Percentiles rank a stretch among this genome's conserved stretches.
Conservation (phyloP, 1,284 basidiomycete genomes). For the Trichosporon sp. region DNA sequence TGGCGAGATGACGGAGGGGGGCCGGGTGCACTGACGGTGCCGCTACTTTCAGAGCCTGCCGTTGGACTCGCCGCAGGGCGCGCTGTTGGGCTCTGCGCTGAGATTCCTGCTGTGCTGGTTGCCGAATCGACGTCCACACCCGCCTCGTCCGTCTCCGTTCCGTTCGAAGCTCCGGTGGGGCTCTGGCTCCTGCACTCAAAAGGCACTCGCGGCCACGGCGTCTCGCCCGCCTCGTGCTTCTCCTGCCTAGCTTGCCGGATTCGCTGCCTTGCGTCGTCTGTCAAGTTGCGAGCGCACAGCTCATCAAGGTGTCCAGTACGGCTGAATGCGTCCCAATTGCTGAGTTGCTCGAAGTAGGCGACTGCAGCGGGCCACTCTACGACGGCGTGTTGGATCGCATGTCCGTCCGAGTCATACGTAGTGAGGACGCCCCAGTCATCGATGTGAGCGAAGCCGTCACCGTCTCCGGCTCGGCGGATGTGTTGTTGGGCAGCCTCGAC, state of each 20-base stretch:
- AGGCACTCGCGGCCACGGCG: neutral
- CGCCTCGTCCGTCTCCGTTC: neutral
- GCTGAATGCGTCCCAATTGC: neutral
- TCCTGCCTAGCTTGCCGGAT: neutral
- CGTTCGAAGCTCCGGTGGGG: neutral
- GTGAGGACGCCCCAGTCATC: conserved; percentile 1
- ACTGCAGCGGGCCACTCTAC: neutral
- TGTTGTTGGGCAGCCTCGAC: neutral
- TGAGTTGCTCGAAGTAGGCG: neutral
- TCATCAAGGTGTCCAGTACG: neutral
- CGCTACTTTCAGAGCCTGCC: neutral
- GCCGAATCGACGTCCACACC: too few relatives aligned
- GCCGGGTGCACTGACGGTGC: too few relatives aligned
- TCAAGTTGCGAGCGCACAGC: neutral
- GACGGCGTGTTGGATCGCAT: neutral
- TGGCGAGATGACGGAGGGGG: neutral
- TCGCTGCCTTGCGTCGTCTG: neutral
- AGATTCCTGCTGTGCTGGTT: neutral
- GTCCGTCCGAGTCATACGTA: neutral
- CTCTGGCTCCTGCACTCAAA: neutral
- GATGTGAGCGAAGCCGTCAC: neutral
- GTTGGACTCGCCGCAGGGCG: neutral
- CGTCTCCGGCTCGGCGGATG: neutral
- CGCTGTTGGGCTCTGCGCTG: neutral
- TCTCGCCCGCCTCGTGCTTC: neutral